Base-by-base conservation (phyloP, 768 basidiomycete species). In the Candolleomyces aberdarensis region DNA sequence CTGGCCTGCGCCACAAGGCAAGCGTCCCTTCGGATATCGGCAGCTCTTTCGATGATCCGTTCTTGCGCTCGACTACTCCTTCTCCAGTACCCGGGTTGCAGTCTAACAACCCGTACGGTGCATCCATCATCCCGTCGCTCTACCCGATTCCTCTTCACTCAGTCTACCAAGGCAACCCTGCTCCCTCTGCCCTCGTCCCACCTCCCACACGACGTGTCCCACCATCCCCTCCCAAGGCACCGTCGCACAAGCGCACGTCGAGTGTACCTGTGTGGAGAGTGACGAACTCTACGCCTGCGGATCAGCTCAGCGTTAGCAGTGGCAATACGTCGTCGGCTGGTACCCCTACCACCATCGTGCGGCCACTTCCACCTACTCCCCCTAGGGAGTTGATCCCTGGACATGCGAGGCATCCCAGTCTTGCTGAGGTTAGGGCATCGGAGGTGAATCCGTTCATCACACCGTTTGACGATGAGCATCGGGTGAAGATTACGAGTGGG, bases 401-500 rank as follows among this genome's bases (percentile, higher is more conserved):
- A 49, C 57, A 13, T 61, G 68, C 26, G 60, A 64, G 17, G 53
- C 43, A 32, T 46, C 47, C 20, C 51, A 43, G 10, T 46, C 72
- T 80, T 65, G 75, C 77, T 19, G 75, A 76, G 62, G 70, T 76
- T 64, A 74, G 80, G 54, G 78, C 79, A 41, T 63, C 67, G 49
- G 69, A 71, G 57, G 69, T 76, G 57, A 74, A 80, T 64, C 90
- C 90, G 56, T 92, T 92, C 68, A 81, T 83, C 60, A 91, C 89
- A 55, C 90, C 91, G 8, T 92, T 92, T 71, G 91, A 92, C 70
- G 89, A 91, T 67, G 88, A 89, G 69, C 78, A 83, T 58, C 63
- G 62, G 49, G 71, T 72, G 53, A 61, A 62, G 64, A 68, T 74
- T 5, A n/a, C 41, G 13, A 59, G 63, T 3, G 53, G 61, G 4